These are phyloP conservation scores for Leccinum incarnatum DNA, from an alignment of 768 basidiomycete genomes.

Conservation along the genomic window DNA sequence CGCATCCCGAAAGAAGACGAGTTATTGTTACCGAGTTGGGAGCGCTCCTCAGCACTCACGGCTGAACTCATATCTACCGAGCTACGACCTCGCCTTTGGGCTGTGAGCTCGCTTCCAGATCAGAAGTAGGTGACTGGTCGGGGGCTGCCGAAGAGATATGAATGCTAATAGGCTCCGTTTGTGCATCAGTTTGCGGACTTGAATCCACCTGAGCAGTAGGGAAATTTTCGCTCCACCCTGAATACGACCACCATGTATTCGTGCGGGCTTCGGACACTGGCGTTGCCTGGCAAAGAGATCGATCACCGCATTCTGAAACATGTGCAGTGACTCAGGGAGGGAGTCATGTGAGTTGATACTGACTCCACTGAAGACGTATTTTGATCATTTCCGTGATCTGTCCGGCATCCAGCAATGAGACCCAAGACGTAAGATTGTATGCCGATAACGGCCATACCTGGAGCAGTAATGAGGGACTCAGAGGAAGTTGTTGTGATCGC, in stretches of 20 bases:
- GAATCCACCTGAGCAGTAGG: constrained; percentile 5
- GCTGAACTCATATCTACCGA: constrained; percentile 8
- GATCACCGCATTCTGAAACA: constrained; percentile 14
- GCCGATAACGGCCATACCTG: constrained; percentile 19
- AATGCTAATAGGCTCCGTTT: neutral
- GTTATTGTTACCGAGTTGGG: neutral
- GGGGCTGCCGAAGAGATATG: constrained; percentile 2
- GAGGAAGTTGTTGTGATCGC: constrained; percentile 9
- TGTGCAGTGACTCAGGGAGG: neutral
- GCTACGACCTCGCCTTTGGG: constrained; percentile 4
- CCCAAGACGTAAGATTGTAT: neutral
- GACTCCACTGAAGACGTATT: neutral
- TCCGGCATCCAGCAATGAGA: constrained; percentile 5
- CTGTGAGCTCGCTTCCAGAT: constrained; percentile 2
- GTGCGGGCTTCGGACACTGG: constrained; percentile 9
- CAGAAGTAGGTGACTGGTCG: constrained; percentile 1
- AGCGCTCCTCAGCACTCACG: neutral
- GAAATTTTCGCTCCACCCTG: constrained; percentile 38
- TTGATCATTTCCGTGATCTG: constrained; percentile 11
- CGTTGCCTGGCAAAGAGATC: constrained; percentile 5
- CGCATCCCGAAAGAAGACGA: constrained; percentile 5
- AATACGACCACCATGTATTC: constrained; percentile 48
- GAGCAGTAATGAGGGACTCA: neutral
- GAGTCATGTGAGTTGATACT: neutral
- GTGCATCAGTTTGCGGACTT: neutral